These are phyloP conservation scores for Zoysia matrella DNA, from an alignment of 202 grass and related monocot genomes.

Conservation along the genomic window DNA sequence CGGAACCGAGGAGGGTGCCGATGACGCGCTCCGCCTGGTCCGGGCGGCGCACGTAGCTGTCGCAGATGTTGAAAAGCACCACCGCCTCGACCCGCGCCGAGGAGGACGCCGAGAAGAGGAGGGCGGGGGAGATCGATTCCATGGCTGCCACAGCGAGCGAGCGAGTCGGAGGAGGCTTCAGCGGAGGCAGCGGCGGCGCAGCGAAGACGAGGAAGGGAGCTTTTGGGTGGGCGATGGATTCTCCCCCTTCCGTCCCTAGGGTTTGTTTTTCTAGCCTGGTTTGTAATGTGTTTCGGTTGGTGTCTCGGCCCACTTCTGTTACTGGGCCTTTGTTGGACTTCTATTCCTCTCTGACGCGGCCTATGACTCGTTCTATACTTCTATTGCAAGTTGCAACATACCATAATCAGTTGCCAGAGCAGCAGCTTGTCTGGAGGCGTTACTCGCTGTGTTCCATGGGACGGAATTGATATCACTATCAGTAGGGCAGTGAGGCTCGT, in stretches of 20 bases:
- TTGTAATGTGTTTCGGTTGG: no score
- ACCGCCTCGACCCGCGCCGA: slow-evolving; percentile 74
- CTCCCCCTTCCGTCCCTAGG: not conserved
- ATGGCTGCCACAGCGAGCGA: not conserved
- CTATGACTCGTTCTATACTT: not conserved
- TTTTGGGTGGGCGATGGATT: not conserved
- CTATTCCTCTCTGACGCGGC: not conserved
- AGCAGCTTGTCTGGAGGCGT: no score
- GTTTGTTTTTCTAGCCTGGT: not conserved
- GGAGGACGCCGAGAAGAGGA: slow-evolving; percentile 61
- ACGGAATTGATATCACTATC: no score
- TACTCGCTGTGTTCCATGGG: no score
- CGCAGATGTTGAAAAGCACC: slow-evolving; percentile 92
- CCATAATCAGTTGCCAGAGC: no score
- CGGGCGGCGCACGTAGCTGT: slow-evolving; percentile 86
- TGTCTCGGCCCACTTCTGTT: not conserved
- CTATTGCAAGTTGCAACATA: no score
- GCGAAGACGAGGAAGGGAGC: not conserved
- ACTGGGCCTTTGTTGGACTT: not conserved
- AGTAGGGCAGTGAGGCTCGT: no score
- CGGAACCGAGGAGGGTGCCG: slow-evolving; percentile 93
- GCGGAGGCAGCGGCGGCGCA: not conserved
- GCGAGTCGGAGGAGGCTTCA: not conserved
- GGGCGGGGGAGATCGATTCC: slow-evolving; percentile 43
- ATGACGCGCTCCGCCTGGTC: slow-evolving; percentile 98